Conservation (phyloP, 2,329 filamentous ascomycete genomes). For the Ceratocystis papillata region DNA sequence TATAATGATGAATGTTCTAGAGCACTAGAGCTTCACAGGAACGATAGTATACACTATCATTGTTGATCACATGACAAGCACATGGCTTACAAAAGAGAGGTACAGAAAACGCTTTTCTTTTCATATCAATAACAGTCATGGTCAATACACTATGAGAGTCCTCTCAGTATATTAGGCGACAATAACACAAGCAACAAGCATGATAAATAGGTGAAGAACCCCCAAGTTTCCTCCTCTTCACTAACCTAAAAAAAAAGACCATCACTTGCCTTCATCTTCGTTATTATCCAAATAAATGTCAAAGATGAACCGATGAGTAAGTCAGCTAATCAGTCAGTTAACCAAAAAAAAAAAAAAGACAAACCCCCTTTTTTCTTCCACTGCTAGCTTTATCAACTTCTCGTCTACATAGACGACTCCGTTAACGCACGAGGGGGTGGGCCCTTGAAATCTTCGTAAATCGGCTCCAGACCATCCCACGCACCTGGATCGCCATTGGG, state of each 20-base stretch:
- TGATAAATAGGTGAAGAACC: neutral
- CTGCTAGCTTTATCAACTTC: neutral
- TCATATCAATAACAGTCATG: too few species aligned
- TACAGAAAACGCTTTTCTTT: too few species aligned
- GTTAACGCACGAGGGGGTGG: conserved; percentile 21
- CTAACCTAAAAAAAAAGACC: neutral
- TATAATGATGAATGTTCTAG: too few species aligned
- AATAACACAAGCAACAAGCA: neutral
- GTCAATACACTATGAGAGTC: neutral
- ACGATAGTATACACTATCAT: too few species aligned
- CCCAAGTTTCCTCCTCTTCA: neutral
- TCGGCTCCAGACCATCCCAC: conserved; percentile 67
- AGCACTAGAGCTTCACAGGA: too few species aligned
- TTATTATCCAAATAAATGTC: neutral
- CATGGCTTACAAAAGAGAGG: too few species aligned
- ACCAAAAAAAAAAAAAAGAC: conserved; percentile 8
- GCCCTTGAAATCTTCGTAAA: conserved; percentile 43
- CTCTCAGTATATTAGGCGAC: neutral
- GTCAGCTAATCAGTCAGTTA: neutral
- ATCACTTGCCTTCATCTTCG: neutral
- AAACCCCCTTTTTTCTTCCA: neutral
- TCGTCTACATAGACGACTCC: conserved; percentile 19
- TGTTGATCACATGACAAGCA: too few species aligned
- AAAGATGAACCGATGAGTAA: neutral
- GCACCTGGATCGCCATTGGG: conserved; percentile 43